Conservation (phyloP, 2,329 filamentous ascomycete species). For the Alternaria angustiovoidea region DNA sequence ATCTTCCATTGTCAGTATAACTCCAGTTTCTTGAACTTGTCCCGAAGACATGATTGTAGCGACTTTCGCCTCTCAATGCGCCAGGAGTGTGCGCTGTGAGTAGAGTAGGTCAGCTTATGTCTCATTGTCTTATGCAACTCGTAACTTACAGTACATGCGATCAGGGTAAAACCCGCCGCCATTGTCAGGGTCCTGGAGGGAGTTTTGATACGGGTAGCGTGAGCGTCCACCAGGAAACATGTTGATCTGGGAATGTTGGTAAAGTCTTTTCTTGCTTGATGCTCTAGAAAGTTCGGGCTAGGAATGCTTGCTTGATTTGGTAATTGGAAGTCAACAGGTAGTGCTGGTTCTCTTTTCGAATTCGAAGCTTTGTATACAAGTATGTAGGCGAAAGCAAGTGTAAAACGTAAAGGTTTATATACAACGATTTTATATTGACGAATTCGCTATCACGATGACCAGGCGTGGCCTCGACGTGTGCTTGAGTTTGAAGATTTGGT, state of each 20-base stretch:
- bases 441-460: background rate
- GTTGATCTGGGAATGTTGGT: background rate
- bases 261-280: background rate
- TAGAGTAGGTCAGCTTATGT: background rate
- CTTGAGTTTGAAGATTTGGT: background rate
- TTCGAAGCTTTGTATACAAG: background rate
- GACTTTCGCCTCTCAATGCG: background rate
- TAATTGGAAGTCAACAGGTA: background rate
- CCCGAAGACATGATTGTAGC: constrained; percentile 2
- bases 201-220: background rate
- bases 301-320: background rate
- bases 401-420: background rate
- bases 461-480: background rate
- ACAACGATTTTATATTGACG: background rate
- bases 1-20: constrained; percentile 7
- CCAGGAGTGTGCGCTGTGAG: constrained; percentile 1
- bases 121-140: background rate
- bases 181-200: background rate
- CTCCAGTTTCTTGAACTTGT: constrained; percentile 3
- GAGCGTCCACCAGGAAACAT: constrained; percentile 9
- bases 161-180: constrained; percentile 7
- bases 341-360: background rate
- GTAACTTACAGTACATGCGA: constrained; percentile 8
- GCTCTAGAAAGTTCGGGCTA: background rate
- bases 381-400: background rate